Percentiles rank a stretch among this genome's conserved stretches.
phyloP scores from a whole-genome alignment of 805 yeast species.

The Candida yuanshanica region DNA sequence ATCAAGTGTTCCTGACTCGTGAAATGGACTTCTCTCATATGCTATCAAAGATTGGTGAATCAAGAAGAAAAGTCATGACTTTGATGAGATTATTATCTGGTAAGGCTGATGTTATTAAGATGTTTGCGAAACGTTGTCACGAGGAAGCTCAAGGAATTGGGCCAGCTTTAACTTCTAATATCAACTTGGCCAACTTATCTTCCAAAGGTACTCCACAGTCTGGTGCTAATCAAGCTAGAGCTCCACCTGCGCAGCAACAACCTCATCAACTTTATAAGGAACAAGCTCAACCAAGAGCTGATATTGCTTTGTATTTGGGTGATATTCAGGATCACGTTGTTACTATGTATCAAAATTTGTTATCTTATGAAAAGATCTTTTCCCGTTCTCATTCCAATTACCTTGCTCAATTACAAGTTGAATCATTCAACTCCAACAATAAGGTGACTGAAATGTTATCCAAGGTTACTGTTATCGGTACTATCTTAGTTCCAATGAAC shows the following conservation, averaged over 20 bases:
- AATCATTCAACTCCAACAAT: conserved; percentile 80
- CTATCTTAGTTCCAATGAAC: conserved; percentile 84
- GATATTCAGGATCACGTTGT: conserved; percentile 97
- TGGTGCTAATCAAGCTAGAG: neutral
- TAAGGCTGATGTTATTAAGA: conserved; percentile 92
- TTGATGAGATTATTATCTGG: conserved; percentile 84
- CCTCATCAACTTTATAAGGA: conserved; percentile 10
- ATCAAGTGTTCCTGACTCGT: conserved; percentile 75
- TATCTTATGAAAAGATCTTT: conserved; percentile 89
- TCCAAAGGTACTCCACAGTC: conserved; percentile 2
- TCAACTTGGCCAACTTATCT: conserved; percentile 33
- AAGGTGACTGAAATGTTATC: conserved; percentile 83
- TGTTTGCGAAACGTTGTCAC: conserved; percentile 93
- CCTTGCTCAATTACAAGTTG: conserved; percentile 90
- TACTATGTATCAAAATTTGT: conserved; percentile 88
- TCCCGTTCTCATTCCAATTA: conserved; percentile 89
- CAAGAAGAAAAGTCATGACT: conserved; percentile 89
- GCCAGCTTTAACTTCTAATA: conserved; percentile 34
- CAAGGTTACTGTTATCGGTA: conserved; percentile 85
- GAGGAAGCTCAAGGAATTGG: conserved; percentile 48
- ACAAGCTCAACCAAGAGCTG: conserved; percentile 69
- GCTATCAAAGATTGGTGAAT: conserved; percentile 80
- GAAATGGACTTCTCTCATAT: conserved; percentile 69
- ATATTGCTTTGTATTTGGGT: conserved; percentile 90
- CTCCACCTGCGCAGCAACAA: conserved; percentile 1